These are phyloP conservation scores for Penicillium sp. DNA, from an alignment of 2,329 filamentous ascomycete genomes.

Conservation along the genomic window DNA sequence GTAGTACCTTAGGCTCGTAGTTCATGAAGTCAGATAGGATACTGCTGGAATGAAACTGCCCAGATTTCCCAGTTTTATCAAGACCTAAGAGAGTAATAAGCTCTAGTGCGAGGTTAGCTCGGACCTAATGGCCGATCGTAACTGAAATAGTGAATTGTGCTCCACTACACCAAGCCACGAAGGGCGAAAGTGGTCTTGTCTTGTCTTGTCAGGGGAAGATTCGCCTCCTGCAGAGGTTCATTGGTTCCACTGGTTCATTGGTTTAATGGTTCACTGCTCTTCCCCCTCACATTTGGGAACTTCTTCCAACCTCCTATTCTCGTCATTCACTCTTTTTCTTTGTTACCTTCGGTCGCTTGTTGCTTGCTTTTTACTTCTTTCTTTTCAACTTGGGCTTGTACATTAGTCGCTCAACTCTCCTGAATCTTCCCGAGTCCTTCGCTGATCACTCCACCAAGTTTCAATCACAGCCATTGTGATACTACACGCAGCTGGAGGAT, in stretches of 20 bases:
- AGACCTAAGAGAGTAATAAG: background rate
- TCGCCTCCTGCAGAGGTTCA: background rate
- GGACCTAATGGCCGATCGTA: constrained; percentile 9
- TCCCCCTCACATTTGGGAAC: constrained; percentile 8
- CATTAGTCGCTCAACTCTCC: background rate
- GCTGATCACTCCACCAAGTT: background rate
- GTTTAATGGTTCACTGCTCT: background rate
- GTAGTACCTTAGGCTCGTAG: background rate
- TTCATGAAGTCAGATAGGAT: background rate
- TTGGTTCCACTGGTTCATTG: background rate
- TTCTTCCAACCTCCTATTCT: constrained; percentile 6
- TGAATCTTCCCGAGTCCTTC: background rate
- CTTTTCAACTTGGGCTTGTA: background rate
- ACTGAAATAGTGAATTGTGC: background rate
- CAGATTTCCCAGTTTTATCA: background rate
- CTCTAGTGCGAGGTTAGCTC: background rate
- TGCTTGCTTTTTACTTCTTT: background rate
- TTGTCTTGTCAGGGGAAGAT: constrained; percentile 15
- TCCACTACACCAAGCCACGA: background rate
- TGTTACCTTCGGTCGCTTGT: background rate
- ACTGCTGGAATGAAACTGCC: background rate
- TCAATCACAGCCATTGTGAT: background rate
- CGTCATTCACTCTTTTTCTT: constrained; percentile 2
- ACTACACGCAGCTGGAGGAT: background rate
- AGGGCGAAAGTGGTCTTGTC: constrained; percentile 7